Evolutionary conservation across 2,329 filamentous ascomycete genomes (phyloP).

Genomic region (Chrysoporthe cubensis): DNA sequence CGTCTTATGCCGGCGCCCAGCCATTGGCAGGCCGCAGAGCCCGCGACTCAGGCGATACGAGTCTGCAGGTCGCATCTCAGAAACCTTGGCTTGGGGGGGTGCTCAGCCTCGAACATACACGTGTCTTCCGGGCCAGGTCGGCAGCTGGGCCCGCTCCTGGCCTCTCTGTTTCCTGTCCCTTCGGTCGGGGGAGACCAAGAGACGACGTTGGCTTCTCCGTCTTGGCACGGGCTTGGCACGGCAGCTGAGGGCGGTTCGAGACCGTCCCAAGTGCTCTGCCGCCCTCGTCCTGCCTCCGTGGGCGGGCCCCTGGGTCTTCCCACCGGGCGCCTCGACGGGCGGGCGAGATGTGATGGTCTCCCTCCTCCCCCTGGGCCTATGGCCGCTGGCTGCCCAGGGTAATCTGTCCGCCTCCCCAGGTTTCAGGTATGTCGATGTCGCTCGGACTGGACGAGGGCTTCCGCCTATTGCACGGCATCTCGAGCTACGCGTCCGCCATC

Average conservation of each 20-base stretch:
- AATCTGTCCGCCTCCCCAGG: not conserved
- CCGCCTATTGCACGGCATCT: not conserved
- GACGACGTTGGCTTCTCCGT: constrained; percentile 17
- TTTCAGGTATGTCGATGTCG: not conserved
- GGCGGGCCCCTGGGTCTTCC: not conserved
- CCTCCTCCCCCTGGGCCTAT: not conserved
- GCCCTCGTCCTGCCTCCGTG: not conserved
- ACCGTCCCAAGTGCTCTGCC: not conserved
- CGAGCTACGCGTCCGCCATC: not conserved
- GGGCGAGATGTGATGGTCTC: not conserved
- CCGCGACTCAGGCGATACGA: not conserved
- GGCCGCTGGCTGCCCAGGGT: too few relatives aligned
- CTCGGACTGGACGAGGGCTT: not conserved
- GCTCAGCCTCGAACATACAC: constrained; percentile 2
- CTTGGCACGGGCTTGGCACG: constrained; percentile 21
- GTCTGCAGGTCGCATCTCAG: not conserved
- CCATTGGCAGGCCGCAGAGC: not conserved
- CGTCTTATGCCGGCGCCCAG: not conserved
- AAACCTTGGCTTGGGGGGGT: not conserved
- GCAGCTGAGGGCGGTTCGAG: not conserved
- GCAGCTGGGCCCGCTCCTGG: not conserved
- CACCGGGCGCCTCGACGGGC: not conserved
- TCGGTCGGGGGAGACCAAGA: constrained; percentile 8
- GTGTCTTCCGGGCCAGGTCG: constrained; percentile 2
- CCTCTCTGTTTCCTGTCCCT: not conserved